phyloP scores from a whole-genome alignment of 495 filamentous ascomycete species.

The Poronia punctata region DNA sequence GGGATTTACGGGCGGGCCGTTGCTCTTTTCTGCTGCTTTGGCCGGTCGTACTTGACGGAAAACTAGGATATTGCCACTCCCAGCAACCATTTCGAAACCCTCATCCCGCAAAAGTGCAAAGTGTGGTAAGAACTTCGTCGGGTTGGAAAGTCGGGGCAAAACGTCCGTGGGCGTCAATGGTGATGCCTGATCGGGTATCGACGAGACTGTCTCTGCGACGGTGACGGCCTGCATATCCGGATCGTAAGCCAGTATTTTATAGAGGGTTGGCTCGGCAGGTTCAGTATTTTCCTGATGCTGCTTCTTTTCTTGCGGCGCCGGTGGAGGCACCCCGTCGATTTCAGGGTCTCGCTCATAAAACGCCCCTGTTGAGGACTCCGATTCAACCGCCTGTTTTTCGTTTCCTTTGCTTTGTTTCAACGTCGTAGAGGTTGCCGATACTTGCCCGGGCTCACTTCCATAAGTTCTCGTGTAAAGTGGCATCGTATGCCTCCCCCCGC shows the following conservation, averaged over 20 bases:
- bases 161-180: conserved; percentile 53
- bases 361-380: conserved; percentile 8
- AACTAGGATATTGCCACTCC: conserved; percentile 62
- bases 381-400: conserved; percentile 4
- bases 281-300: conserved; percentile 6
- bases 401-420: neutral
- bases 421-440: neutral
- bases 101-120: conserved; percentile 55
- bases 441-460: conserved; percentile 11
- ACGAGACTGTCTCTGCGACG: conserved; percentile 56
- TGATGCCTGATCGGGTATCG: conserved; percentile 37
- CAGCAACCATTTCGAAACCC: conserved; percentile 69
- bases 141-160: conserved; percentile 59
- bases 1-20: conserved; percentile 36
- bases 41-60: conserved; percentile 51
- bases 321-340: conserved; percentile 17
- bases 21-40: conserved; percentile 15
- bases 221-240: conserved; percentile 52
- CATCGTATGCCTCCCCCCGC: conserved; percentile 16
- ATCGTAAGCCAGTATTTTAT: conserved; percentile 71
- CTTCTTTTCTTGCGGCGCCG: conserved; percentile 1
- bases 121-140: conserved; percentile 64
- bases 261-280: conserved; percentile 38
- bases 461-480: conserved; percentile 22
- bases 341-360: conserved; percentile 17